Conservation (phyloP, 805 yeast species). For the Candida jianshihensis region DNA sequence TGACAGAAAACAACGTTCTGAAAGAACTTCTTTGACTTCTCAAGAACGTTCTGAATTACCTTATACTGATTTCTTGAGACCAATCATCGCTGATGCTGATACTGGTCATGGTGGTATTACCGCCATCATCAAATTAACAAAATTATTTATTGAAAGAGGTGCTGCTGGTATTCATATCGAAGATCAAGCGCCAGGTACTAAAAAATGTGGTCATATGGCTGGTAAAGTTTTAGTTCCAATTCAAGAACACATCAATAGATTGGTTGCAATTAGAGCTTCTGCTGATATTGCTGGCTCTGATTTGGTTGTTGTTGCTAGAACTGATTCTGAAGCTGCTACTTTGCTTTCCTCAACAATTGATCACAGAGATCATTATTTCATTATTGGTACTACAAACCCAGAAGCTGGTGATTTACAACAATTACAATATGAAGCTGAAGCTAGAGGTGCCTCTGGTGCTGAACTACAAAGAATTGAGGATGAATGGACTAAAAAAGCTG, state of each 20-base stretch:
- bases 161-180: slow-evolving; percentile 99
- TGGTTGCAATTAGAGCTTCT: slow-evolving; percentile 88
- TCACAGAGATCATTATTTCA: slow-evolving; percentile 87
- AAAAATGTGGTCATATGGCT: slow-evolving; percentile 99
- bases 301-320: slow-evolving; percentile 84
- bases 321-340: slow-evolving; percentile 97
- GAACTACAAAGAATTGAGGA: slow-evolving; percentile 67
- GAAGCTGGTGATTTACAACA: slow-evolving; percentile 65
- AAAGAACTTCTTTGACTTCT: slow-evolving; percentile 43
- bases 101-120: slow-evolving; percentile 99
- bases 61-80: slow-evolving; percentile 83
- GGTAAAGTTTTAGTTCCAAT: slow-evolving; percentile 97
- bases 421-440: slow-evolving; percentile 77
- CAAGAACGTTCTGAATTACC: slow-evolving; percentile 64
- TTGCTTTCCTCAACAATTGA: slow-evolving; percentile 90
- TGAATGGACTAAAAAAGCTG: slow-evolving; percentile 78
- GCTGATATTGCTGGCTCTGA: slow-evolving; percentile 91
- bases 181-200: slow-evolving; percentile 98
- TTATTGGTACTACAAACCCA: slow-evolving; percentile 88
- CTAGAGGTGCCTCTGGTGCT: slow-evolving; percentile 62
- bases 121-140: slow-evolving; percentile 91
- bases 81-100: slow-evolving; percentile 95
- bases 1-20: slow-evolving; percentile 90
- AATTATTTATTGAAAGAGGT: slow-evolving; percentile 94
- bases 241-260: slow-evolving; percentile 93